phyloP scores from a whole-genome alignment of 352 stramenopile genomes.

The Globisporangium takayamanum region DNA sequence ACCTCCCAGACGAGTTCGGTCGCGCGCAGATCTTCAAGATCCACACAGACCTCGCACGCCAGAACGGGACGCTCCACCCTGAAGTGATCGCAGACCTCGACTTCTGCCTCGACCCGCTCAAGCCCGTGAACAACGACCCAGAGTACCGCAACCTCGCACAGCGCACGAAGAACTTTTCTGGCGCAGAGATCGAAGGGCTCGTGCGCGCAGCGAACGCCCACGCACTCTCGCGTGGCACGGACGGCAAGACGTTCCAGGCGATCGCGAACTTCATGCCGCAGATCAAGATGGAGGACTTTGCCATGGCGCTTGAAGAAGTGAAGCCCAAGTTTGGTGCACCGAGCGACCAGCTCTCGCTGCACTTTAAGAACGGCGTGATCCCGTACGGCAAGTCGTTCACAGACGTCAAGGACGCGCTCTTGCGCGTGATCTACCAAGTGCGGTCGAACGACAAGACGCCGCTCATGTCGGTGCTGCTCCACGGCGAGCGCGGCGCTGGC shows the following conservation, averaged over 20 bases:
- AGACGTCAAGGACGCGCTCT: conserved; percentile 88
- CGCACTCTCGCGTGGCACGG: conserved; percentile 72
- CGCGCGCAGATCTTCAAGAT: conserved; percentile 98
- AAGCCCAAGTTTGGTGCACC: conserved; percentile 96
- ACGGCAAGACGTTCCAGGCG: conserved; percentile 80
- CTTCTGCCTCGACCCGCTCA: conserved; percentile 59
- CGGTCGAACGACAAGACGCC: conserved; percentile 93
- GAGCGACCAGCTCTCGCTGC: conserved; percentile 92
- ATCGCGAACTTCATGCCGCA: conserved; percentile 73
- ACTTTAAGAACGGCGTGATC: conserved; percentile 96
- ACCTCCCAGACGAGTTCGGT: conserved; percentile 93
- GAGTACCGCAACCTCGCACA: conserved; percentile 90
- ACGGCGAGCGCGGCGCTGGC: conserved; percentile 89
- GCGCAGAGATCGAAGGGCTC: conserved; percentile 97
- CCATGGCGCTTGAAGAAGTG: conserved; percentile 92
- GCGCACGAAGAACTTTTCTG: conserved; percentile 98
- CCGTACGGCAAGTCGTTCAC: conserved; percentile 94
- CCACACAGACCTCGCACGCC: conserved; percentile 89
- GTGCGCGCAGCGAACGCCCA: conserved; percentile 92
- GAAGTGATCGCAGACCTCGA: conserved; percentile 75
- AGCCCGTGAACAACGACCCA: conserved; percentile 53
- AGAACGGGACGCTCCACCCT: conserved; percentile 66
- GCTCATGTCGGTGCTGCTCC: conserved; percentile 96
- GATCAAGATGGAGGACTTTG: conserved; percentile 92
- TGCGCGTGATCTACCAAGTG: conserved; percentile 93